A percentile compares a stretch with the other conserved stretches of the same genome.
Evolutionary conservation across 148 eudicot species (phyloP).

Genomic region (Vaccinium myrtillus): DNA sequence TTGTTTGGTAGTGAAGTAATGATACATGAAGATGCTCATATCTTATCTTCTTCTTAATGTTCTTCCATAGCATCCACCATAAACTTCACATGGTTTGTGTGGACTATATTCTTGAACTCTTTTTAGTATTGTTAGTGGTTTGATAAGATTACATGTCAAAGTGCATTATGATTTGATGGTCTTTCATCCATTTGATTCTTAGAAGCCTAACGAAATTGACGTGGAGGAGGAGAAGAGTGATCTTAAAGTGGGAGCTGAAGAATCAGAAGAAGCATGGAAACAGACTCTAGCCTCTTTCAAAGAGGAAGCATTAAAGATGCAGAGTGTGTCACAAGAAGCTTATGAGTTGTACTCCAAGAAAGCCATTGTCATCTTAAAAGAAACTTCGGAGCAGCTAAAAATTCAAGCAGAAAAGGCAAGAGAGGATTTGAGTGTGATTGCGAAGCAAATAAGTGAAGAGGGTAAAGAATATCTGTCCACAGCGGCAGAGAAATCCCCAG

Average conservation of each 20-base stretch:
- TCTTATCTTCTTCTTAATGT: background rate
- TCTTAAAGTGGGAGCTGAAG: conserved; percentile 42
- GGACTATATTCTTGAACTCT: background rate
- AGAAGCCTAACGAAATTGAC: conserved; percentile 54
- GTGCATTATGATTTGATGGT: background rate
- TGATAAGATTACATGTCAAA: background rate
- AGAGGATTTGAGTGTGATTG: conserved; percentile 54
- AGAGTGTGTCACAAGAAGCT: conserved; percentile 86
- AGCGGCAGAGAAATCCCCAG: conserved; percentile 81
- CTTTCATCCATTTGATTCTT: conserved; percentile 5
- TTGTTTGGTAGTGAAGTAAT: background rate
- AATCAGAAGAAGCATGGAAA: conserved; percentile 79
- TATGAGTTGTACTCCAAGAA: conserved; percentile 71
- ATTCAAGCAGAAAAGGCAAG: conserved; percentile 87
- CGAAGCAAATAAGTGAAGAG: conserved; percentile 67
- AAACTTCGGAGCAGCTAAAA: conserved; percentile 69
- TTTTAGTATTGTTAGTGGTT: background rate
- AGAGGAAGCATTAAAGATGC: conserved; percentile 78
- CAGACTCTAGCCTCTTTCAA: conserved; percentile 67
- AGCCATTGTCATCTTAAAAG: conserved; percentile 59
- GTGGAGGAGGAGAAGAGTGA: conserved; percentile 46
- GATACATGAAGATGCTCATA: background rate
- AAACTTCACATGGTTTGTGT: background rate
- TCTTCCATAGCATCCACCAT: background rate
- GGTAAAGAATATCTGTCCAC: conserved; percentile 57